phyloP scores from a whole-genome alignment of 164 flowering plant genomes.

The Amborella trichopoda region DNA sequence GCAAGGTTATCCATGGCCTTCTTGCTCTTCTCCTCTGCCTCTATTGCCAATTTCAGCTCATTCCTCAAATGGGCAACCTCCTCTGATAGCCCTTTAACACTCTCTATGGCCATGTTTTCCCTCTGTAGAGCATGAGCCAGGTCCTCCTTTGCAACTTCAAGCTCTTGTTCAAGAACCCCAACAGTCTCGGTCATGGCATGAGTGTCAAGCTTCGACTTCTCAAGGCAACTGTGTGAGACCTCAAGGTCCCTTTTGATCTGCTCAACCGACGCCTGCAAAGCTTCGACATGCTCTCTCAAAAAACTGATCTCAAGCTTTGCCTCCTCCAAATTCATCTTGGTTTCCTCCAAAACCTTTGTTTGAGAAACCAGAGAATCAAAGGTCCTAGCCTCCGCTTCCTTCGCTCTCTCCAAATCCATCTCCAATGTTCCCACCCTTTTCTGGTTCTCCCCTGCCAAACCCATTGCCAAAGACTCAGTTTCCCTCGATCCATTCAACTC shows the following conservation, averaged over 20 bases:
- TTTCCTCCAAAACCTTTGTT: conserved; percentile 49
- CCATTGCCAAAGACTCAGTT: conserved; percentile 14
- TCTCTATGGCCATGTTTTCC: conserved; percentile 16
- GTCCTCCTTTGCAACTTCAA: conserved; percentile 16
- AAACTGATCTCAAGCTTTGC: conserved; percentile 32
- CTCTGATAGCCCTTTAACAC: conserved; percentile 10
- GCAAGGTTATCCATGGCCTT: conserved; percentile 85
- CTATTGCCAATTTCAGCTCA: conserved; percentile 44
- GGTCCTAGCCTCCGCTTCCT: conserved; percentile 29
- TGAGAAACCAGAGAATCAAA: conserved; percentile 23
- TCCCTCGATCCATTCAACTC: conserved; percentile 18
- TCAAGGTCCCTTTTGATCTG: conserved; percentile 1
- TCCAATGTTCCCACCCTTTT: conserved; percentile 22
- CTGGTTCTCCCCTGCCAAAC: conserved; percentile 15
- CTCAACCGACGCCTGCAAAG: conserved; percentile 6
- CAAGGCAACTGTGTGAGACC: conserved; percentile 6
- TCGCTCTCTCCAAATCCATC: conserved; percentile 26
- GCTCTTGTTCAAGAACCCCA: conserved; percentile 28
- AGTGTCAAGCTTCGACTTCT: conserved; percentile 6
- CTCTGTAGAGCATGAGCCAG: conserved; percentile 19
- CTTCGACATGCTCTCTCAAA: conserved; percentile 21
- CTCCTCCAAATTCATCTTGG: conserved; percentile 44
- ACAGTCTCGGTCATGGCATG: conserved; percentile 10
- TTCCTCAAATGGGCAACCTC: conserved; percentile 31
- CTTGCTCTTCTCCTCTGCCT: conserved; percentile 60